phyloP scores from a whole-genome alignment of 2,329 filamentous ascomycete species.

The Rhynchosporium graminicola region DNA sequence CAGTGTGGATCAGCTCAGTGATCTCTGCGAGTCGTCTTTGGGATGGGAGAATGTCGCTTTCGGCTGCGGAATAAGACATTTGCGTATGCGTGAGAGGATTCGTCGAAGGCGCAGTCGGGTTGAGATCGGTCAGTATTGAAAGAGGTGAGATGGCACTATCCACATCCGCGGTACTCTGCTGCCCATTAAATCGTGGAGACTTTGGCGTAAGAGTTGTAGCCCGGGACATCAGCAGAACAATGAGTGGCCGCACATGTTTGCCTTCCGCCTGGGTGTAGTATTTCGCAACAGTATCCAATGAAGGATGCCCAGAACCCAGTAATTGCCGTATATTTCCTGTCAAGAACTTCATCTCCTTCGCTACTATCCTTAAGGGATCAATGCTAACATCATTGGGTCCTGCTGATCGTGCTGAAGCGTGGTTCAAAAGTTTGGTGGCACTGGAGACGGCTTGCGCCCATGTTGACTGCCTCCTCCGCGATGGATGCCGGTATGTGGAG shows the following conservation, averaged over 20 bases:
- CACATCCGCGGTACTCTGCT: slow-evolving; percentile 45
- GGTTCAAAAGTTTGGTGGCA: slow-evolving; percentile 70
- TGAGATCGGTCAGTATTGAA: slow-evolving; percentile 73
- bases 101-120: slow-evolving; percentile 62
- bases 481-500: slow-evolving; percentile 40
- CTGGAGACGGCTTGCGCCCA: slow-evolving; percentile 75
- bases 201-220: slow-evolving; percentile 82
- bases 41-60: slow-evolving; percentile 80
- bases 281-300: slow-evolving; percentile 91
- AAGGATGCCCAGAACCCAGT: slow-evolving; percentile 91
- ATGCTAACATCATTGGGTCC: slow-evolving; percentile 70
- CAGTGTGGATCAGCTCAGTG: slow-evolving; percentile 95
- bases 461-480: slow-evolving; percentile 58
- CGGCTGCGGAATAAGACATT: slow-evolving; percentile 41
- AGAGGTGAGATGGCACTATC: slow-evolving; percentile 62
- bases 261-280: slow-evolving; percentile 98
- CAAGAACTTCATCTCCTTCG: slow-evolving; percentile 94
- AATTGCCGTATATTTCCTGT: slow-evolving; percentile 91
- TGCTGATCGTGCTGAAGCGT: slow-evolving; percentile 58
- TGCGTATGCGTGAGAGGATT: slow-evolving; percentile 50
- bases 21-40: slow-evolving; percentile 94
- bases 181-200: slow-evolving; percentile 47
- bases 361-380: slow-evolving; percentile 86
- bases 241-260: slow-evolving; percentile 92
- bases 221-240: slow-evolving; percentile 94